Conservation (phyloP, 345 rosid species). For the Excoecaria agallocha region DNA sequence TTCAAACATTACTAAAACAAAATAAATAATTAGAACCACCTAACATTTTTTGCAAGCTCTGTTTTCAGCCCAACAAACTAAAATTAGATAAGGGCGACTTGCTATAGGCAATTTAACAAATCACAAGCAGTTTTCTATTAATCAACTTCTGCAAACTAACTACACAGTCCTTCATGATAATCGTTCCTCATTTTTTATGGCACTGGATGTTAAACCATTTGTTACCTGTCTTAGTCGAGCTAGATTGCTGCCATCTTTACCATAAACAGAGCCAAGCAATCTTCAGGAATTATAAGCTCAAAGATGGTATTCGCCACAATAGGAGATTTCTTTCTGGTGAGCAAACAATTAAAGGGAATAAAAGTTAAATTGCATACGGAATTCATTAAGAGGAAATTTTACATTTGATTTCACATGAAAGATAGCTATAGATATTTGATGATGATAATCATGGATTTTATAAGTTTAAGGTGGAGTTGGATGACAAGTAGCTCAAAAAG, state of each 20-base stretch:
- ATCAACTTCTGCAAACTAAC: not conserved
- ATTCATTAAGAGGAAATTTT: not conserved
- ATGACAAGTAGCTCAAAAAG: too few species aligned
- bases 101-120: not conserved
- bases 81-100: not conserved
- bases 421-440: not conserved
- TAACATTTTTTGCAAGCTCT: not conserved
- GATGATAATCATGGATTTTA: not conserved
- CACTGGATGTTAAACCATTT: not conserved
- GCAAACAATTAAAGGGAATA: not conserved
- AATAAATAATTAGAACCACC: not conserved
- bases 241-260: slow-evolving; percentile 21
- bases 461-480: not conserved
- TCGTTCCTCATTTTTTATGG: not conserved
- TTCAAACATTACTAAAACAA: not conserved
- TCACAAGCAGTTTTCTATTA: not conserved
- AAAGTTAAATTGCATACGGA: not conserved
- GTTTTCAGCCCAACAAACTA: not conserved
- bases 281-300: slow-evolving; percentile 20
- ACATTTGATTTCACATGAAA: not conserved
- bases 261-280: slow-evolving; percentile 16
- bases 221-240: slow-evolving; percentile 22
- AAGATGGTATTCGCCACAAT: slow-evolving; percentile 9
- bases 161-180: not conserved
- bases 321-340: slow-evolving; percentile 6